These are phyloP conservation scores for Fusarium tricinctum DNA, from an alignment of 2,329 filamentous ascomycete genomes.

Conservation along the genomic window DNA sequence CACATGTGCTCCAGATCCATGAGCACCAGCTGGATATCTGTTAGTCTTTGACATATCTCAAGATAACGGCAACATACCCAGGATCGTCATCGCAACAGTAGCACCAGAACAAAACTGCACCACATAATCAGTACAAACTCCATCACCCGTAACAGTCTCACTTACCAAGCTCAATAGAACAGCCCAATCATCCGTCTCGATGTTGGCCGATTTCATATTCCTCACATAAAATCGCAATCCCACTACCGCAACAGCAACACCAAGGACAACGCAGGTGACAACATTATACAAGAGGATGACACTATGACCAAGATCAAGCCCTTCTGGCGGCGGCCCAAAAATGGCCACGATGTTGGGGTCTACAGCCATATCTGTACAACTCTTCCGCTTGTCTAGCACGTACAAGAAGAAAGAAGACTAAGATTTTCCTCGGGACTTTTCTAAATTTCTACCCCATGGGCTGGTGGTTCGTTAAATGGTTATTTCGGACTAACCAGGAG, in stretches of 20 bases:
- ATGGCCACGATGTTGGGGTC: constrained; percentile 25
- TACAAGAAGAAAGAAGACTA: not conserved
- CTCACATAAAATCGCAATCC: constrained; percentile 25
- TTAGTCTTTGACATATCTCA: fast-evolving
- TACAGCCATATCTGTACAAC: not conserved
- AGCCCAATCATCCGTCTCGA: constrained; percentile 27
- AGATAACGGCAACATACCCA: fast-evolving
- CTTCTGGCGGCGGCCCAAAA: constrained; percentile 18
- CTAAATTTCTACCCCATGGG: not conserved
- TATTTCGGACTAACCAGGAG: not conserved
- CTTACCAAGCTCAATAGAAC: constrained; percentile 18
- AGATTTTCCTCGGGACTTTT: not conserved
- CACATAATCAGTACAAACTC: fast-evolving
- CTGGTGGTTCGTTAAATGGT: constrained; percentile 6
- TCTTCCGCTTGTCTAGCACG: not conserved
- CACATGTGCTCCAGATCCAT: constrained; percentile 20
- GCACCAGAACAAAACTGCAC: constrained; percentile 3
- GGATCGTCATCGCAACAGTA: constrained; percentile 13
- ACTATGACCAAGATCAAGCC: not conserved
- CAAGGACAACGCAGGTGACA: constrained; percentile 14
- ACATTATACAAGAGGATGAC: constrained; percentile 2
- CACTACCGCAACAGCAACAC: not conserved
- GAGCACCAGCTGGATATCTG: not conserved
- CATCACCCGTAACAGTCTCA: fast-evolving
- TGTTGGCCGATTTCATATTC: constrained; percentile 19